phyloP scores from a whole-genome alignment of 1,284 basidiomycete species.

The Fistulinella cinereoalba region DNA sequence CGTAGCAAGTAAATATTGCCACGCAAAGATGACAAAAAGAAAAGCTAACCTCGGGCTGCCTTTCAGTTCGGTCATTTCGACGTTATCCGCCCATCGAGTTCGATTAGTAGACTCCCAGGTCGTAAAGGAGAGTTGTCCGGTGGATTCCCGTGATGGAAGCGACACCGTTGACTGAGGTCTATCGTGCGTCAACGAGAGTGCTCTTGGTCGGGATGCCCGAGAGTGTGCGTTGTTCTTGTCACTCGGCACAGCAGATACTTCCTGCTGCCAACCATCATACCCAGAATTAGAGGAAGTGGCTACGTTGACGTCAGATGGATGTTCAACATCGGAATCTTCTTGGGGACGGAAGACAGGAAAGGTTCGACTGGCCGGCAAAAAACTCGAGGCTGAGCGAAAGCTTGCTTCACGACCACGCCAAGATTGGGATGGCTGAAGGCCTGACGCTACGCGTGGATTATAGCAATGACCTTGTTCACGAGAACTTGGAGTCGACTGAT shows the following conservation, averaged over 20 bases:
- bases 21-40: constrained; percentile 2
- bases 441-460: constrained; percentile 10
- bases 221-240: constrained; percentile 3
- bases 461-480: constrained; percentile 17
- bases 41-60: constrained; percentile 14
- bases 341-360: constrained; percentile 15
- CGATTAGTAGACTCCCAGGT: constrained; percentile 27
- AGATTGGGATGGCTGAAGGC: constrained; percentile 12
- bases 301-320: constrained; percentile 1
- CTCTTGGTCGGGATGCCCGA: constrained; percentile 25
- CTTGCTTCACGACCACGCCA: constrained; percentile 23
- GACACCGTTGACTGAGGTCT: constrained; percentile 19
- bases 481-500: constrained; percentile 40
- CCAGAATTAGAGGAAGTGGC: constrained; percentile 1
- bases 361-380: constrained; percentile 23
- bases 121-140: constrained; percentile 28
- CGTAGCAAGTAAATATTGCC: constrained; percentile 8
- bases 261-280: constrained; percentile 17
- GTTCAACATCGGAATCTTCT: constrained; percentile 3
- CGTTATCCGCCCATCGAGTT: constrained; percentile 20
- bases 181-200: constrained; percentile 28
- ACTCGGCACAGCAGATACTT: neutral
- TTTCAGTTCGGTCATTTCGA: constrained; percentile 14
- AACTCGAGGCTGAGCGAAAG: constrained; percentile 15
- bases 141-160: constrained; percentile 31